phyloP scores from a whole-genome alignment of 805 yeast genomes.

The Pichia cabralensis region DNA sequence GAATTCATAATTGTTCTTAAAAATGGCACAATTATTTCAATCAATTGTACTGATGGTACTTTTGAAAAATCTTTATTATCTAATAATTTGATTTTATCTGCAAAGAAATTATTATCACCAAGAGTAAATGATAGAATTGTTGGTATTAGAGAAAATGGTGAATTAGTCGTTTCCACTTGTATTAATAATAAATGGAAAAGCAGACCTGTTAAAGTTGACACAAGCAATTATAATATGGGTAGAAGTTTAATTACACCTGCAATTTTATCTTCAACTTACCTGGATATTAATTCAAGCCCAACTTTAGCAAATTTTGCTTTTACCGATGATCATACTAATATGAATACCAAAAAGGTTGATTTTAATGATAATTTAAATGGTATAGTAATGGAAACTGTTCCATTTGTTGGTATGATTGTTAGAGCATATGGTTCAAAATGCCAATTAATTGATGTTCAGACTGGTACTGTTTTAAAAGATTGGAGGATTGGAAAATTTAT shows the following conservation, averaged over 20 bases:
- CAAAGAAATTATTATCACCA: slow-evolving; percentile 54
- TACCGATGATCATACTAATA: too few relatives aligned
- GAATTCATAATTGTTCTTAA: slow-evolving; percentile 46
- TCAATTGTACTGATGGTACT: slow-evolving; percentile 41
- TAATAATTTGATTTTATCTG: slow-evolving; percentile 32
- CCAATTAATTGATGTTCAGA: slow-evolving; percentile 66
- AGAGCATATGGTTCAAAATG: slow-evolving; percentile 47
- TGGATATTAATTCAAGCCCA: not conserved
- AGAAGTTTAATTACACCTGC: slow-evolving; percentile 30
- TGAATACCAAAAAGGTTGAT: slow-evolving; percentile 1
- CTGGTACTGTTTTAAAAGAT: slow-evolving; percentile 58
- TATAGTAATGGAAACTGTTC: slow-evolving; percentile 40
- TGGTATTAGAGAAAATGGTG: slow-evolving; percentile 38
- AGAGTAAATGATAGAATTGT: slow-evolving; percentile 67
- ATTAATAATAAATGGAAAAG: slow-evolving; percentile 60
- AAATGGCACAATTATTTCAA: slow-evolving; percentile 38
- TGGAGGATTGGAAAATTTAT: slow-evolving; percentile 56
- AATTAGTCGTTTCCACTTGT: slow-evolving; percentile 50
- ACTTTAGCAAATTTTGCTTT: not conserved
- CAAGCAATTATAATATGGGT: slow-evolving; percentile 36
- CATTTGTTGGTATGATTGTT: slow-evolving; percentile 68
- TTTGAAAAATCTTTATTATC: slow-evolving; percentile 27
- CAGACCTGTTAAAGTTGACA: slow-evolving; percentile 38
- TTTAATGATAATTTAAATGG: slow-evolving; percentile 10
- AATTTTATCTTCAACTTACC: slow-evolving; percentile 18